Conservation (phyloP, 352 stramenopile species). For the Phytopythium oedochilum region DNA sequence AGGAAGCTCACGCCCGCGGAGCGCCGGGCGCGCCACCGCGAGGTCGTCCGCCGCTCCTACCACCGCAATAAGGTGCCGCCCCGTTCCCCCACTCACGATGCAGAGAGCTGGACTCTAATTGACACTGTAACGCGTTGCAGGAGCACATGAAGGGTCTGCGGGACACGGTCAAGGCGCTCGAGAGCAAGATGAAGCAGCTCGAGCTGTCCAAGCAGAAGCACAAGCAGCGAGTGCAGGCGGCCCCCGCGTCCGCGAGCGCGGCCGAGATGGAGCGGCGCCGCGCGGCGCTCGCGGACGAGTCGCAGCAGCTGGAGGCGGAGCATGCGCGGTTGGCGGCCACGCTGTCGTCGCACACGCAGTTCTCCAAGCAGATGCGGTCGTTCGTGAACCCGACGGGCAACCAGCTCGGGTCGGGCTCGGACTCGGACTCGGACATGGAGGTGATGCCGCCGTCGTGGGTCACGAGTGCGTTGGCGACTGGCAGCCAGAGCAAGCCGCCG, state of each 20-base stretch:
- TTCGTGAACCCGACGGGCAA: conserved; percentile 12
- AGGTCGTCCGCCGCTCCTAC: conserved; percentile 73
- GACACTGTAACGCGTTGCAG: conserved; percentile 13
- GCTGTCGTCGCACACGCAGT: conserved; percentile 34
- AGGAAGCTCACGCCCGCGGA: conserved; percentile 48
- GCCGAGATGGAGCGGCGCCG: conserved; percentile 31
- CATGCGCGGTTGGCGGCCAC: conserved; percentile 31
- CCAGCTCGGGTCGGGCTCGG: conserved; percentile 8
- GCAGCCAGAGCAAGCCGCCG: background rate
- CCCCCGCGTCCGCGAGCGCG: background rate
- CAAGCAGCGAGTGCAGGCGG: background rate
- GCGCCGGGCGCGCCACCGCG: conserved; percentile 51
- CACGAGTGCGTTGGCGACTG: background rate
- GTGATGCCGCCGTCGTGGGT: conserved; percentile 13
- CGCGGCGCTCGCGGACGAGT: conserved; percentile 30
- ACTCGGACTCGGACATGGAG: conserved; percentile 20
- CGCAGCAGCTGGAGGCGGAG: conserved; percentile 39
- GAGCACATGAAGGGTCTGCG: conserved; percentile 42
- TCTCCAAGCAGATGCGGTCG: conserved; percentile 27
- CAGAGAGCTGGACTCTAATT: too few species aligned
- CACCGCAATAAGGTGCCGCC: conserved; percentile 68
- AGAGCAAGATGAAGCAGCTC: conserved; percentile 42
- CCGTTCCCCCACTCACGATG: too few species aligned
- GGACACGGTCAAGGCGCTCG: conserved; percentile 49
- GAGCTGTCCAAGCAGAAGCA: conserved; percentile 16